Base-by-base conservation (phyloP, 1,284 basidiomycete genomes). In the Neolentinus lepideus region DNA sequence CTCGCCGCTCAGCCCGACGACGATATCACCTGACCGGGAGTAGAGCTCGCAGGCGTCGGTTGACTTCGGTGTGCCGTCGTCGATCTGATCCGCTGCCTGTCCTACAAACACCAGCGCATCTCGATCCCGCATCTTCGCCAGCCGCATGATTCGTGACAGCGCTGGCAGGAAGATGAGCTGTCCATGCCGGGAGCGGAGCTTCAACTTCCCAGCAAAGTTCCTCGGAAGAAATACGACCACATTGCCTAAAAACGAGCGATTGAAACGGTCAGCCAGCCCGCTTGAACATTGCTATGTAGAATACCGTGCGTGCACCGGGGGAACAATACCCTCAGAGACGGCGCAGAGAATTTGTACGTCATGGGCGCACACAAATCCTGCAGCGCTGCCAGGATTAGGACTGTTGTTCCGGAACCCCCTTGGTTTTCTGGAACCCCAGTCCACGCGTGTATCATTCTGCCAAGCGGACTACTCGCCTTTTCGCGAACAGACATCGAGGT, bases 161-260 rank as follows among this genome's bases (percentile, higher is more conserved):
- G 55, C 63, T 14, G 63, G 65, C 36, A 69, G 64, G 60, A 69
- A 63, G 19, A 56, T 52, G 53, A 69, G 56, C 16, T 43, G 24
- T 24, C 61, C 59, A 11, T 62, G 56, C 22, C 54, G 56, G 4
- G 63, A 60, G 31, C 58, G 58, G 59, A 68, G 54, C 48, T 60
- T 57, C 26, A 69, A 33, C 27, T 61, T 59, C 48, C 68, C 68
- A 54, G 60, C 52, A 61, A 62, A 69, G 14, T 60, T 64, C 2
- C 62, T 60, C 1, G 67, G 66, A 21, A 69, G 56, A 55, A 67
- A 61, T 21, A 69, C 50, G 25, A 57, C 58, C 48, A 66, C 65
- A 24, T 60, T 60, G 53, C 64, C 66, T 60, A 54, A 26, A n/a
- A 4, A n/a, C 25, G 47, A 6, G 21, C n/a, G 21, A 50, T 3